Base-by-base conservation (phyloP, 495 filamentous ascomycete genomes). In the Aspergillus sclerotiicarbonarius region DNA sequence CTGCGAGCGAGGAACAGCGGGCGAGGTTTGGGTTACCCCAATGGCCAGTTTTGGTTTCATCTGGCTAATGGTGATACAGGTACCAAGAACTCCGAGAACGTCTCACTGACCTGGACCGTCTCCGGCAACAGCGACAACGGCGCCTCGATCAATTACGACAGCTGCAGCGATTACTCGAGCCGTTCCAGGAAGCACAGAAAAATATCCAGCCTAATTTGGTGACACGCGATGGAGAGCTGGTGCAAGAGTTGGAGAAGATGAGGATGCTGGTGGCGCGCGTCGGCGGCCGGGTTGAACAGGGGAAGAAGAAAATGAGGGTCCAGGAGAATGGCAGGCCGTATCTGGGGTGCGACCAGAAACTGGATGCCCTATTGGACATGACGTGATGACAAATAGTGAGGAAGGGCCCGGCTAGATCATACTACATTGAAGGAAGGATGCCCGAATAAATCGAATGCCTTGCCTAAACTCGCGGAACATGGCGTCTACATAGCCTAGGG, bases 191-290 rank as follows among this genome's bases (percentile, higher is more conserved):
- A 6, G 79, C 83, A 0, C 73, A 77, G 48, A 65, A 76, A 35
- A 79, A 77, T 45, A 82, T 96, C 21, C 90, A 96, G 64, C 85
- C 86, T 20, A 95, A 93, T 70, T 73, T 96, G 16, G 80, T 91
- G 9, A 88, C 84, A 13, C 81, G 82, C 44, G 86, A 90, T 69
- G 87, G 87, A n/a, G 84, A 87, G 61, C 67, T 96, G 20, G 83
- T 84, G 59, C 74, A 78, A 41, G 91, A 95, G 70, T 65, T 96
- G 60, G 84, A 88, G 64, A 85, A 81, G 61, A 92, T 90, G 85
- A 81, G 87, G 37, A 82, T 90, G 68, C 73, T 96, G 57, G 83
- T 89, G 44, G 84, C 86, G 18, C 80, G 89, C 45, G 87, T 93
- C 25, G 82, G 83, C 3, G 88, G 79, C 3, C 76, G 87, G 52